Conservation (phyloP, 78 protist genomes). For the Dictyostelium brefeldianum region DNA sequence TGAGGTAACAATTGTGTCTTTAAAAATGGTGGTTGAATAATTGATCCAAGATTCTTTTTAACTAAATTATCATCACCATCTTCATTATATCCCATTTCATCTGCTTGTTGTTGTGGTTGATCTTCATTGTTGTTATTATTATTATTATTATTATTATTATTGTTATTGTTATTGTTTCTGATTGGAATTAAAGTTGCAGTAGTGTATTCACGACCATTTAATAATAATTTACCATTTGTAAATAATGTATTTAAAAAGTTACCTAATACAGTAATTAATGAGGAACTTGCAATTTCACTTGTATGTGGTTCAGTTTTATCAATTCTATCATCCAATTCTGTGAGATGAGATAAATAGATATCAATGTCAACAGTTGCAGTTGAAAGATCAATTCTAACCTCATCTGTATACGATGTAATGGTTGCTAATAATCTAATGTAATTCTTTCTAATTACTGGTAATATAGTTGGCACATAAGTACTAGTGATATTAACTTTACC, state of each 20-base stretch:
- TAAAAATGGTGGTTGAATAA: conserved; percentile 11
- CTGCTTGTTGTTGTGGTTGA: no score
- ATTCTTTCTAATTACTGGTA: background rate
- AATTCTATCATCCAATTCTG: background rate
- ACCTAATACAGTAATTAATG: background rate
- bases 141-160: no score
- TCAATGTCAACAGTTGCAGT: background rate
- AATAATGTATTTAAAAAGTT: background rate
- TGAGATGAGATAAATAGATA: background rate
- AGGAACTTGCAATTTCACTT: background rate
- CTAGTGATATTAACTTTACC: background rate
- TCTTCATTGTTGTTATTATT: no score
- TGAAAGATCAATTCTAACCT: background rate
- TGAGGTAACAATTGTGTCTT: background rate
- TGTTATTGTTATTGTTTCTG: no score
- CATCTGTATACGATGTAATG: background rate
- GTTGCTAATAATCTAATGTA: background rate
- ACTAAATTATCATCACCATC: conserved; percentile 14
- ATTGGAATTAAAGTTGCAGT: no score
- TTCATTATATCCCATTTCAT: background rate
- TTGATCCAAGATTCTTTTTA: background rate
- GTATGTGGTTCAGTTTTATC: background rate
- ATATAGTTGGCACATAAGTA: background rate
- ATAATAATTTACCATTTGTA: no score
- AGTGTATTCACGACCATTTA: no score